These are phyloP conservation scores for Inga oerstediana DNA, from an alignment of 306 rosid genomes.

Conservation along the genomic window DNA sequence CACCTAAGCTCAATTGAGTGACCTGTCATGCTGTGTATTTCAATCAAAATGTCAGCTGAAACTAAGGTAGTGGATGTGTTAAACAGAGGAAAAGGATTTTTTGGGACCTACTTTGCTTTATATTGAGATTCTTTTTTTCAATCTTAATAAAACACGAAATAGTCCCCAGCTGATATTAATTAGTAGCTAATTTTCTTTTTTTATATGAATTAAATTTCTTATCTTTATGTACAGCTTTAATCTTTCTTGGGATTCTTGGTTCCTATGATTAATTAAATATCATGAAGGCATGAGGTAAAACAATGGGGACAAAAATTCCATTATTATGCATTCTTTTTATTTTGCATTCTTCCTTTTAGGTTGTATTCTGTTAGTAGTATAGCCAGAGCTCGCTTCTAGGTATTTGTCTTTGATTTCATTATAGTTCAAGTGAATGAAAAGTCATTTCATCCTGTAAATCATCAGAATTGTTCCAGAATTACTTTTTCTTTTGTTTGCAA, in stretches of 20 bases:
- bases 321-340: neutral
- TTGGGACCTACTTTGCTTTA: neutral
- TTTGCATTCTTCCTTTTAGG: constrained; percentile 10
- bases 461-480: neutral
- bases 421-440: neutral
- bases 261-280: neutral
- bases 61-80: neutral
- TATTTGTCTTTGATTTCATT: neutral
- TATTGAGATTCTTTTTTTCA: neutral
- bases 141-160: neutral
- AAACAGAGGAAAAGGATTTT: neutral
- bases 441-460: neutral
- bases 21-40: neutral
- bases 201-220: neutral
- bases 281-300: neutral
- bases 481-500: neutral
- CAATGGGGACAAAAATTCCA: neutral
- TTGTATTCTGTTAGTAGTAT: constrained; percentile 4
- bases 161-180: neutral
- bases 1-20: neutral
- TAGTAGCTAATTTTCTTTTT: neutral
- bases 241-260: neutral
- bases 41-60: neutral
- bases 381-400: neutral
- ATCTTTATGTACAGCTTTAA: neutral